phyloP scores from a whole-genome alignment of 2,329 filamentous ascomycete species.

The Pseudovirgaria hyperparasitica region DNA sequence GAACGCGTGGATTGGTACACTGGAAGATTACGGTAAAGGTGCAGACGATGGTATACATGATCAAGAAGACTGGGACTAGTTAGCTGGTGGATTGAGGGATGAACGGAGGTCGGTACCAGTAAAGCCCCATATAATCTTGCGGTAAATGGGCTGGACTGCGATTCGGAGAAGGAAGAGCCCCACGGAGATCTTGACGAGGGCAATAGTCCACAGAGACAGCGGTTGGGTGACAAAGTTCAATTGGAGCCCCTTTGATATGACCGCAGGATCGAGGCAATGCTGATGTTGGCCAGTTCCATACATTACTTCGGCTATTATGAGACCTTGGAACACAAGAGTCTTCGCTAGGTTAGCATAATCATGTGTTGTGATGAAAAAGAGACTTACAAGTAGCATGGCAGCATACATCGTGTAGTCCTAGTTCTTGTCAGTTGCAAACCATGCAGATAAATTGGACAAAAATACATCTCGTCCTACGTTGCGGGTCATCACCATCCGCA shows the following conservation, averaged over 20 bases:
- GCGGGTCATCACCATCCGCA: slow-evolving; percentile 36
- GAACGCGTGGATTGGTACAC: slow-evolving; percentile 32
- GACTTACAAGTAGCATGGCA: slow-evolving; percentile 24
- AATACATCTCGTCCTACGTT: slow-evolving; percentile 37
- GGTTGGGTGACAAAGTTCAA: slow-evolving; percentile 36
- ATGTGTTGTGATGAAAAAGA: neutral
- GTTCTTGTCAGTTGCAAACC: neutral
- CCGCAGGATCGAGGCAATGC: slow-evolving; percentile 25
- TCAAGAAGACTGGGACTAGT: slow-evolving; percentile 26
- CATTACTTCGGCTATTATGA: slow-evolving; percentile 29
- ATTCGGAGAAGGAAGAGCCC: slow-evolving; percentile 36
- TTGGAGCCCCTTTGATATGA: slow-evolving; percentile 28
- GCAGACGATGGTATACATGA: slow-evolving; percentile 30
- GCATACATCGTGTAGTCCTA: slow-evolving; percentile 31
- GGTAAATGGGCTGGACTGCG: slow-evolving; percentile 27
- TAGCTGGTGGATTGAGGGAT: neutral
- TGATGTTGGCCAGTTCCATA: slow-evolving; percentile 35
- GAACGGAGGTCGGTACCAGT: slow-evolving; percentile 25
- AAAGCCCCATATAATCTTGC: slow-evolving; percentile 28
- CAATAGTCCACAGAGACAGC: slow-evolving; percentile 33
- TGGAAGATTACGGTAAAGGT: slow-evolving; percentile 37
- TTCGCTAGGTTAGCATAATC: slow-evolving; percentile 5
- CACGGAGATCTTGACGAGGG: slow-evolving; percentile 36
- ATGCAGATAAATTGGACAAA: neutral
- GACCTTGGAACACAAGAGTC: slow-evolving; percentile 15